Evolutionary conservation across 352 stramenopile genomes (phyloP), one percentile per base, ranked within the genome.

Genomic region (Phytophthora gonapodyides): DNA sequence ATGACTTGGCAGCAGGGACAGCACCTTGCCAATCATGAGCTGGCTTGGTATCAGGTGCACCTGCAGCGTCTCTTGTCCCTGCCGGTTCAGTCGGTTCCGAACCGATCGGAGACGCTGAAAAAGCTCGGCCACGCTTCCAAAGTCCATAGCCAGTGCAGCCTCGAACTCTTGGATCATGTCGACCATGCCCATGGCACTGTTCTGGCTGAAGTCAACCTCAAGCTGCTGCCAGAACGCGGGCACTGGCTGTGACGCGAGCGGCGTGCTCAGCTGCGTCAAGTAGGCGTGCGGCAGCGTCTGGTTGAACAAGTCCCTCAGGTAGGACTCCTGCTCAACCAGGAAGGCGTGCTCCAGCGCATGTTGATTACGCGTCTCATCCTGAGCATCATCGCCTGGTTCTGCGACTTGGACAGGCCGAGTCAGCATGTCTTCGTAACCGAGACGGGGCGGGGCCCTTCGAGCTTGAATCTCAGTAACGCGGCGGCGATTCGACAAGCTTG

Each of bases 231-330:
- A 47, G 3, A 47, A 33, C 7, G 10, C 19, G 9, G 10, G 33
- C 12, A 53, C 41, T 1, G 53, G 19, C 53, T 61, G 53, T 3
- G 42, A 38, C 53, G 31, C 31, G 7, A 52, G 33, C 17, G 41
- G 41, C 4, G 31, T 52, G 17, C 41, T 52, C 19, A 53, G 4
- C 15, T 63, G 55, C 33, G 7, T 48, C 44, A 56, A 38, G 33
- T 38, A 63, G 35, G 27, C 36, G 13, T 63, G 45, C 16, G 36
- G 42, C 7, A 47, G 34, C 9, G 54, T 61, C 43, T 61, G 34
- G 7, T 48, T 48, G 42, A 52, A 52, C 34, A 62, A 13, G 11
- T 49, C 54, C n/a, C 35, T 19, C 7, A 62, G 24, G 27, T 43
- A 63, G 15, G 44, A 56, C 24, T 56, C 45, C n/a, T 63, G 44